These are phyloP conservation scores for Myxozyma geophila DNA, from an alignment of 805 yeast genomes.

Conservation along the genomic window DNA sequence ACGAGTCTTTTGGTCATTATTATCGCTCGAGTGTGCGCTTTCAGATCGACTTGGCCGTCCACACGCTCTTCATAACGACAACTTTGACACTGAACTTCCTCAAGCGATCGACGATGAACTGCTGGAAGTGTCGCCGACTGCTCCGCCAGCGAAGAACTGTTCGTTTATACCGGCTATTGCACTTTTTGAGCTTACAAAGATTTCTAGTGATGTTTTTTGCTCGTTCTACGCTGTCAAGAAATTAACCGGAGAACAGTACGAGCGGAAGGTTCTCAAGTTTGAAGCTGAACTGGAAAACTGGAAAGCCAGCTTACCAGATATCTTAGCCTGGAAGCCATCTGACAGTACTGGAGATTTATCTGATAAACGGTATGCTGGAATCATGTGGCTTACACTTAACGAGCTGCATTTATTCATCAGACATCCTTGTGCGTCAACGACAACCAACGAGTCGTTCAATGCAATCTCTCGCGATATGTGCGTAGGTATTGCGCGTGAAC, in stretches of 20 bases:
- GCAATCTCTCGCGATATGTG: slow-evolving; percentile 16
- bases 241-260: slow-evolving; percentile 29
- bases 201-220: slow-evolving; percentile 25
- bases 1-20: slow-evolving; percentile 30
- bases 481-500: slow-evolving; percentile 25
- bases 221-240: slow-evolving; percentile 26
- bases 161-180: slow-evolving; percentile 30
- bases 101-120: slow-evolving; percentile 27
- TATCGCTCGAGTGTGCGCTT: slow-evolving; percentile 20
- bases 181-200: slow-evolving; percentile 19
- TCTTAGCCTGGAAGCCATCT: slow-evolving; percentile 24
- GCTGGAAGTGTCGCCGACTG: slow-evolving; percentile 19
- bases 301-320: slow-evolving; percentile 20
- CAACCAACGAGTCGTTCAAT: slow-evolving; percentile 21
- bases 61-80: slow-evolving; percentile 12
- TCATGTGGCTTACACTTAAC: slow-evolving; percentile 27
- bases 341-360: slow-evolving; percentile 21
- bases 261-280: slow-evolving; percentile 21
- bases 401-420: slow-evolving; percentile 31
- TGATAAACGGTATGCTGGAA: slow-evolving; percentile 31
- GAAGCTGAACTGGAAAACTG: slow-evolving; percentile 23
- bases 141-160: slow-evolving; percentile 11
- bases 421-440: slow-evolving; percentile 34
- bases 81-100: slow-evolving; percentile 26
- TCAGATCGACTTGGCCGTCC: slow-evolving; percentile 31